Evolutionary conservation across 768 basidiomycete genomes (phyloP).

Genomic region (Hirschioporus abietinus): DNA sequence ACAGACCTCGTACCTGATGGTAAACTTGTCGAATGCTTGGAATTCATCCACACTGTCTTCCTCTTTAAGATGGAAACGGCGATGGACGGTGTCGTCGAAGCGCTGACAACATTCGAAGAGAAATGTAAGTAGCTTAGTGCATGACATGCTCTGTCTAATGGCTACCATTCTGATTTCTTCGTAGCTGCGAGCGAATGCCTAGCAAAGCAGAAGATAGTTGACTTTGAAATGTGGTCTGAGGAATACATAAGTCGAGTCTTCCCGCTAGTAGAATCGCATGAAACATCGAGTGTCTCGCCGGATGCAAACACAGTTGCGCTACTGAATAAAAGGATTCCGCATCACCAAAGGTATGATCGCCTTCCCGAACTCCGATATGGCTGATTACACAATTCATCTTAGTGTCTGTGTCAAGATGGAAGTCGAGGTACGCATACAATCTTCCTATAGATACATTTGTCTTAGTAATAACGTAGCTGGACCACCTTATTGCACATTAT

Average conservation of each 20-base stretch:
- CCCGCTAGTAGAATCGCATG: not conserved
- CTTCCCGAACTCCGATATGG: too few relatives aligned
- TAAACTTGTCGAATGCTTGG: not conserved
- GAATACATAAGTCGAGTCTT: not conserved
- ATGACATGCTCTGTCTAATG: not conserved
- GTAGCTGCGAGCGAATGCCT: not conserved
- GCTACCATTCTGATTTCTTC: too few relatives aligned
- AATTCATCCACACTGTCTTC: not conserved
- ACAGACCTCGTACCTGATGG: not conserved
- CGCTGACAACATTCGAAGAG: not conserved
- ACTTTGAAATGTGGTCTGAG: not conserved
- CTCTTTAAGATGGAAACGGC: not conserved
- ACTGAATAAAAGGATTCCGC: not conserved
- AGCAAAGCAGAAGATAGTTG: not conserved
- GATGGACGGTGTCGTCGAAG: not conserved
- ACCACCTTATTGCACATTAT: not conserved
- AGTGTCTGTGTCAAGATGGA: not conserved
- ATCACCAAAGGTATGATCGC: too few relatives aligned
- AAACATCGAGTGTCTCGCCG: not conserved
- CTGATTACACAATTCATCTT: not conserved
- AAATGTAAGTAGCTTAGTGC: not conserved
- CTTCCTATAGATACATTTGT: not conserved
- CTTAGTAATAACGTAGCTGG: not conserved
- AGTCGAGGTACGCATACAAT: not conserved
- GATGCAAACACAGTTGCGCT: not conserved